These are phyloP conservation scores for Oropetium thomaeum DNA, from an alignment of 176 grass and related monocot species.

Conservation along the genomic window DNA sequence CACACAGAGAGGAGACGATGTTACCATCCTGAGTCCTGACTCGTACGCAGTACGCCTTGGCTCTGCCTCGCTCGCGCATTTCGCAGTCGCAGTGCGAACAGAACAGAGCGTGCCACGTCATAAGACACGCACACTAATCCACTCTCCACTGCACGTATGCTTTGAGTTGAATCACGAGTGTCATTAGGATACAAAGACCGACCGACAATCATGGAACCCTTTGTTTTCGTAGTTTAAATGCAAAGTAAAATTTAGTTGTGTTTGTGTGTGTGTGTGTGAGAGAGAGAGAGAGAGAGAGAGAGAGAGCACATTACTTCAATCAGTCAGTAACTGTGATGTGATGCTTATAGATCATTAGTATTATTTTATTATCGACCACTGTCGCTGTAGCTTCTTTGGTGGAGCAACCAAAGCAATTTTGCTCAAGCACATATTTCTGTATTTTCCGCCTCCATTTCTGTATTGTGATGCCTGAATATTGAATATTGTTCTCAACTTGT, in stretches of 20 bases:
- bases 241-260: no score
- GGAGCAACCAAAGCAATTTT: no score
- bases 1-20: no score
- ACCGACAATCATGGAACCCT: not conserved
- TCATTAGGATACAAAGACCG: not conserved
- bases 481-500: constrained; percentile 12
- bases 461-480: not conserved
- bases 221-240: not conserved
- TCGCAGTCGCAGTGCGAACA: no score
- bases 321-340: not conserved
- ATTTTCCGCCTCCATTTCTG: not conserved
- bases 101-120: not conserved
- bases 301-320: not conserved
- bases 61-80: not conserved
- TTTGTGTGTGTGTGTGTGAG: no score
- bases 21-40: no score
- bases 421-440: not conserved
- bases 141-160: not conserved
- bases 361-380: not conserved
- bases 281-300: not conserved
- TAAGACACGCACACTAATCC: not conserved
- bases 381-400: no score
- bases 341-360: not conserved
- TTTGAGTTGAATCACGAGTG: no score
- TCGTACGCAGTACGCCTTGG: no score